Evolutionary conservation across 306 rosid genomes (phyloP), one percentile per base, ranked within the genome.

Genomic region (Citrullus mucosospermus): DNA sequence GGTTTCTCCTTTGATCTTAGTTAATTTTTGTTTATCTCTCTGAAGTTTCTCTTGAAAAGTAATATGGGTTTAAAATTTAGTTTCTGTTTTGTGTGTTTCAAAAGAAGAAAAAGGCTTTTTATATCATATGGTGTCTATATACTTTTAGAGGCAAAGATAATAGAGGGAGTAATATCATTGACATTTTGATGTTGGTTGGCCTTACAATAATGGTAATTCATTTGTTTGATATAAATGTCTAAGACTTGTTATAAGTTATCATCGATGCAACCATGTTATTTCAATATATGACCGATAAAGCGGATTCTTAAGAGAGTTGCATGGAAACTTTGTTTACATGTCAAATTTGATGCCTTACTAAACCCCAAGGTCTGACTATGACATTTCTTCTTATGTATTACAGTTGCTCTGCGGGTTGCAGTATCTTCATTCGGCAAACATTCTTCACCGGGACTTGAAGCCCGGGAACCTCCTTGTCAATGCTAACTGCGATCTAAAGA

Each of bases 371-470:
- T 34, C 6, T 65, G 71, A 65, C 36, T 65, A 65, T 15, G 55
- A 20, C 18, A 71, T 43, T 43, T 80, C 51, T 69, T 43, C 75
- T 38, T 6, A 77, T 46, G 28, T 74, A 63, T 81, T 82, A 36
- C 25, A 93, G 95, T 80, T 94, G 76, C 98, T 94, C 77, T 85
- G 86, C 51, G 98, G 98, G 63, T 92, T 94, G 44, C 87, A 94
- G 65, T 89, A 94, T 81, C 94, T 94, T 50, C 97, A 94, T 74
- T 94, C 96, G 4, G 94, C 93, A 32, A 90, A 90, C 72, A 85
- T 94, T 68, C 96, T 94, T 82, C 98, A 94, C 79, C 93, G 98
- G 5, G 96, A 92, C 82, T 77, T 92, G 84, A 93, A 93, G 87
- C 98, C 97, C 14, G 94, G 90, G 50, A 93, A 93, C 84, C 90